Conservation (phyloP, 73 alveolate genomes). For the Tetrahymena borealis region DNA sequence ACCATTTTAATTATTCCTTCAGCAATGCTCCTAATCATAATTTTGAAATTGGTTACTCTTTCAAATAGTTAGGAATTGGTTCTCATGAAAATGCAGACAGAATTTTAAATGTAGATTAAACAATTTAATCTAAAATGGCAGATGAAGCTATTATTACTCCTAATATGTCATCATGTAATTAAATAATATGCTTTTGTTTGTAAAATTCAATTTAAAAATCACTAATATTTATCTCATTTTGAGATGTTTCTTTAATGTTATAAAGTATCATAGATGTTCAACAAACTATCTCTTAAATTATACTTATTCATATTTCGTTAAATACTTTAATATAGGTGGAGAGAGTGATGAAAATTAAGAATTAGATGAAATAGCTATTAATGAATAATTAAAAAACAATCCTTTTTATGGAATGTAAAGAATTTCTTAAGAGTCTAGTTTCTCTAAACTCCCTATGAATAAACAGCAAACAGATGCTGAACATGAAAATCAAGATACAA, state of each 20-base stretch:
- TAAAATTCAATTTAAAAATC: too few relatives aligned
- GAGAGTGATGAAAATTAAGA: background rate
- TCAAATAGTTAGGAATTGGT: background rate
- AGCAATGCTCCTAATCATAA: background rate
- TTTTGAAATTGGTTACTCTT: background rate
- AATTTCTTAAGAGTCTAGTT: background rate
- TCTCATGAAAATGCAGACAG: background rate
- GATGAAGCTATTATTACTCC: too few relatives aligned
- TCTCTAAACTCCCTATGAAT: background rate
- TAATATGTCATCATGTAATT: too few relatives aligned
- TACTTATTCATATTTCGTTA: too few relatives aligned
- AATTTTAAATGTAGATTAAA: background rate
- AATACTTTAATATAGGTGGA: background rate
- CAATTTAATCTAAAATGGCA: too few relatives aligned
- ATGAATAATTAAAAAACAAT: background rate
- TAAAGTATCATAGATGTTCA: too few relatives aligned
- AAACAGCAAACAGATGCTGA: background rate
- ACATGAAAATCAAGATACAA: background rate
- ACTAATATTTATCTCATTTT: too few relatives aligned
- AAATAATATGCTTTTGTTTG: too few relatives aligned
- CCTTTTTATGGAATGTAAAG: background rate
- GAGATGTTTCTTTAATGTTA: too few relatives aligned
- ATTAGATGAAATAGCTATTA: background rate
- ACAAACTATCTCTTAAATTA: too few relatives aligned
- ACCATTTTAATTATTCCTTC: background rate